These are phyloP conservation scores for Hura crepitans DNA, from an alignment of 441 rosid genomes.

Conservation along the genomic window DNA sequence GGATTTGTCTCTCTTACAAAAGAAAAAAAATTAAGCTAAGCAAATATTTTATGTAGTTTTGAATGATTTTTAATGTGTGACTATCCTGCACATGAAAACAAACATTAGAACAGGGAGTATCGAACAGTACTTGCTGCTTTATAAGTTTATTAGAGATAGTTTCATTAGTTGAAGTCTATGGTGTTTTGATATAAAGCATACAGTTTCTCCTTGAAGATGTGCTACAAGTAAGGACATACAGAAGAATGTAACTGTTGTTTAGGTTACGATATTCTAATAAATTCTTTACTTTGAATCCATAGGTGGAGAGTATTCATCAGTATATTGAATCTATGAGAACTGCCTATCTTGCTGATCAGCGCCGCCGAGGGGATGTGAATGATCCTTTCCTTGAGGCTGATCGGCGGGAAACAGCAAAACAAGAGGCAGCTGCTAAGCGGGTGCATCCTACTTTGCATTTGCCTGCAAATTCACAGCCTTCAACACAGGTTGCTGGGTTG, in stretches of 20 bases:
- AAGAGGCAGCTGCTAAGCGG: slow-evolving; percentile 94
- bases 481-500: slow-evolving; percentile 69
- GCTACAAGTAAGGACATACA: no score
- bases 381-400: slow-evolving; percentile 98
- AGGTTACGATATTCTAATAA: slow-evolving; percentile 3
- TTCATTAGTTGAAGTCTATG: not conserved
- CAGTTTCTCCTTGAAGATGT: slow-evolving; percentile 7
- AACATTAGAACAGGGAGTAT: not conserved
- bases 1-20: not conserved
- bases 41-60: no score
- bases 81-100: not conserved
- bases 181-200: not conserved
- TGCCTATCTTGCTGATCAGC: slow-evolving; percentile 90
- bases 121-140: not conserved
- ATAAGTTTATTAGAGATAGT: not conserved
- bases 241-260: not conserved
- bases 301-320: slow-evolving; percentile 96
- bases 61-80: no score
- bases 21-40: no score
- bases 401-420: slow-evolving; percentile 93
- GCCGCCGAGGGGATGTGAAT: slow-evolving; percentile 70
- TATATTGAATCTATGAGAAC: slow-evolving; percentile 86
- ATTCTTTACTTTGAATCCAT: slow-evolving; percentile 9
- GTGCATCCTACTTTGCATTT: slow-evolving; percentile 95
- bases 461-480: slow-evolving; percentile 65